These are phyloP conservation scores for Corchorus capsularis DNA, from an alignment of 345 rosid species.

Conservation along the genomic window DNA sequence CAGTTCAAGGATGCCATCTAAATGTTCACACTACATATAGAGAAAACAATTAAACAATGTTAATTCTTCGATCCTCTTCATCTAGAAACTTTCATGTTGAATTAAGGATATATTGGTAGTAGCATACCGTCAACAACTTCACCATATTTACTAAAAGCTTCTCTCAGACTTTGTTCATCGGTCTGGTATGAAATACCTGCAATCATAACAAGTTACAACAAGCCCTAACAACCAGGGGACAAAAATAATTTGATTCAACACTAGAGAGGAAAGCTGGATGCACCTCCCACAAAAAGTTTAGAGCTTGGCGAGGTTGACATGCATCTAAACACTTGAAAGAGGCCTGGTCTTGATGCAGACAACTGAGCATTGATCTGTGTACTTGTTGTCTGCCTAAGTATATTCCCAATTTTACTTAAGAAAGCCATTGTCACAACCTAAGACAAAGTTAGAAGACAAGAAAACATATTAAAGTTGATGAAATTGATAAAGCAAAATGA, in stretches of 20 bases:
- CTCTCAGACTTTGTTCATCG: constrained; percentile 65
- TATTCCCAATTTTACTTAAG: constrained; percentile 68
- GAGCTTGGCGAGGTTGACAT: constrained; percentile 79
- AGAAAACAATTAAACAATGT: neutral
- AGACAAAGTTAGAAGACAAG: neutral
- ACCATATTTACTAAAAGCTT: constrained; percentile 80
- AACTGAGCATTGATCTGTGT: constrained; percentile 49
- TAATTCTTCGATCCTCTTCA: constrained; percentile 4
- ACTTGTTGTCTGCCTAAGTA: constrained; percentile 64
- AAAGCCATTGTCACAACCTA: constrained; percentile 71
- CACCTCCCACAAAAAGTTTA: constrained; percentile 89
- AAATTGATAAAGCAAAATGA: neutral
- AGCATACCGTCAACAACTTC: constrained; percentile 70
- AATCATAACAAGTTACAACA: constrained; percentile 15
- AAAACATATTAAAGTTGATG: neutral
- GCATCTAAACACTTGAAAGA: constrained; percentile 70
- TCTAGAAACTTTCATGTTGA: neutral
- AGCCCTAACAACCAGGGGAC: neutral
- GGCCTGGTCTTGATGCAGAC: constrained; percentile 57
- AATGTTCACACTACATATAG: neutral
- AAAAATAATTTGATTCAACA: neutral
- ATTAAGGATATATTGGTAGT: neutral
- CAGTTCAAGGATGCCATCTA: neutral
- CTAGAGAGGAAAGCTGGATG: neutral
- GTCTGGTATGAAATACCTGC: constrained; percentile 74